Percentiles rank a stretch among this genome's conserved stretches.
These are phyloP conservation scores for Xylaria telfairii DNA, from an alignment of 495 filamentous ascomycete species.

Conservation along the genomic window DNA sequence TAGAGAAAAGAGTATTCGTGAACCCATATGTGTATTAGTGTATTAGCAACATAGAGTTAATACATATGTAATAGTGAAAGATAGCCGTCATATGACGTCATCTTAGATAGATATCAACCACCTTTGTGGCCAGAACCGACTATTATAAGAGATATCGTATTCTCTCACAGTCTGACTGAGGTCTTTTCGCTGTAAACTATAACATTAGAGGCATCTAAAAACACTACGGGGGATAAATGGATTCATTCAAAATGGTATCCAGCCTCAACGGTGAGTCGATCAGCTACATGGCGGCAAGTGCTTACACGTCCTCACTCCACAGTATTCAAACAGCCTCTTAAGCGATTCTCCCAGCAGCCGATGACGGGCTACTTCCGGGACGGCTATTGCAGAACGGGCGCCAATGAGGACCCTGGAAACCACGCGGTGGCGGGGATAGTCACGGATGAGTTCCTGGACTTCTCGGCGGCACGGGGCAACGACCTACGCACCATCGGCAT, in stretches of 20 bases:
- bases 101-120: background rate
- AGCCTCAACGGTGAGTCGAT: constrained; percentile 26
- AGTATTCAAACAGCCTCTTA: constrained; percentile 65
- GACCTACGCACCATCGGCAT: constrained; percentile 60
- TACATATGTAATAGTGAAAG: background rate
- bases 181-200: background rate
- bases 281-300: too few relatives aligned
- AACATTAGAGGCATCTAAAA: too few relatives aligned
- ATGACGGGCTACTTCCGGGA: constrained; percentile 66
- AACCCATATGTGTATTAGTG: too few relatives aligned
- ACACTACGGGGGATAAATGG: background rate
- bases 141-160: background rate
- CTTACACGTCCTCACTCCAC: constrained; percentile 6
- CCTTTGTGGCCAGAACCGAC: background rate
- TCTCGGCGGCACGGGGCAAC: constrained; percentile 61
- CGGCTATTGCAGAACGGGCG: constrained; percentile 62
- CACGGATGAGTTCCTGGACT: constrained; percentile 66
- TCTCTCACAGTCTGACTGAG: background rate
- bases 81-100: constrained; percentile 19
- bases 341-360: constrained; percentile 61
- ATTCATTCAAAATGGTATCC: constrained; percentile 22
- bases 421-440: constrained; percentile 60
- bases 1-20: too few relatives aligned
- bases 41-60: background rate
- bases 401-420: constrained; percentile 48